Percentiles rank a stretch among this genome's conserved stretches.
These are phyloP conservation scores for Penstemon newberryi DNA, from an alignment of 257 asterid genomes.

Conservation along the genomic window DNA sequence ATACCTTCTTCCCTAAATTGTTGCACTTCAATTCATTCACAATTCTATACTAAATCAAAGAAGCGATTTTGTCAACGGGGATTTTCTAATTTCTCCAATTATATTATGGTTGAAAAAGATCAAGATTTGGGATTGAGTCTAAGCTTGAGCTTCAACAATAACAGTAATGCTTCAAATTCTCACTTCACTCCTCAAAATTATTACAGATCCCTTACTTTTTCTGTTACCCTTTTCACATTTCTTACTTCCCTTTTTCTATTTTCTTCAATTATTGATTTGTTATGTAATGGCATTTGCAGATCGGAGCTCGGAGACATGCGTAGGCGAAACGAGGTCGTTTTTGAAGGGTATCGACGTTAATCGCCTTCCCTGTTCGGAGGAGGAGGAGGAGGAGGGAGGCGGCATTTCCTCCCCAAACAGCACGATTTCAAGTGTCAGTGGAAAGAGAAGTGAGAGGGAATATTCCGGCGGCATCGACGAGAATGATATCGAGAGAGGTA, in stretches of 20 bases:
- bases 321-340: slow-evolving; percentile 51
- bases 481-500: slow-evolving; percentile 52
- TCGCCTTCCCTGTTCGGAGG: slow-evolving; percentile 44
- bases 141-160: slow-evolving; percentile 45
- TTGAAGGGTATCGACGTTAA: slow-evolving; percentile 77
- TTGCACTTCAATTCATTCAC: neutral
- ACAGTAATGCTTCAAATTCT: neutral
- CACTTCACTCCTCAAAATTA: slow-evolving; percentile 39
- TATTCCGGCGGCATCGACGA: slow-evolving; percentile 41
- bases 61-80: neutral
- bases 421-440: slow-evolving; percentile 70
- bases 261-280: neutral
- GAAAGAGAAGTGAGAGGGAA: slow-evolving; percentile 70
- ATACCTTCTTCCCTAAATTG: neutral
- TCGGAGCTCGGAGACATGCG: slow-evolving; percentile 27
- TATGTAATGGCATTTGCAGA: slow-evolving; percentile 30
- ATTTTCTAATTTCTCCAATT: neutral
- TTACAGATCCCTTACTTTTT: slow-evolving; percentile 26
- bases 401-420: slow-evolving; percentile 84
- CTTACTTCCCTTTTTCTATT: neutral
- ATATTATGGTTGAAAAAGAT: slow-evolving; percentile 55
- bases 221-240: neutral
- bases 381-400: slow-evolving; percentile 46
- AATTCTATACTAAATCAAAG: no score
- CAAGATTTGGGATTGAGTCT: slow-evolving; percentile 67